Base-by-base conservation (phyloP, 371 early-diverging fungal species). In the Mucor plumbeus region DNA sequence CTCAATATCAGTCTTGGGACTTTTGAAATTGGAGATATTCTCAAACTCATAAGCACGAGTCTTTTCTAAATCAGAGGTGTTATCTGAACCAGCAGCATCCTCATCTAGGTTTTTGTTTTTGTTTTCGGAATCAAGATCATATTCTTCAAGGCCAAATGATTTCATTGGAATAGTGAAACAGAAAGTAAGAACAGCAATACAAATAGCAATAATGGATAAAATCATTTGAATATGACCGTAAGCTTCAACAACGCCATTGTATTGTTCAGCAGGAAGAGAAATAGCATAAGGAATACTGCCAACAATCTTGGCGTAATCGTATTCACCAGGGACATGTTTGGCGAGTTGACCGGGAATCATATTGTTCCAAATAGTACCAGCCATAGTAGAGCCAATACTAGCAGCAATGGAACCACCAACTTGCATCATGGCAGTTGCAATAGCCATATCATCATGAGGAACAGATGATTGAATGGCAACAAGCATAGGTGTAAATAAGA, bases 401-500 rank as follows among this genome's bases (percentile, higher is more conserved):
- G 69, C 68, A 33, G 74, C 72, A 58, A 79, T 72, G 31, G 76
- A 72, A 4, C 76, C 75, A 63, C 79, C 79, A 0, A 76, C 65
- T 59, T 70, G 72, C 43, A 79, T 66, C 57, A 79, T 41, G 15
- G 74, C 76, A 21, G 74, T 79, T 8, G 74, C 76, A 60, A 79
- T 70, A 48, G 79, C 76, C 50, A 74, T 72, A 69, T 74, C 76
- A 41, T 66, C 55, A 19, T 72, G 76, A 34, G 74, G 74, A n/a
- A 79, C 79, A 11, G 72, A 74, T 35, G 76, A 74, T 57, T 80
- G 77, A 7, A 77, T 69, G 34, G 77, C 77, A 14, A 80, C 77
- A n/a, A 70, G 33, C 4, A 73, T 62, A 10, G 80, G 75, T 1
- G 67, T 69, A 41, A 63, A 67, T 1, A 72, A 56, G 67, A 74